Conservation (phyloP, 192 early-diverging fungal species). For the Coemansia sp. region DNA sequence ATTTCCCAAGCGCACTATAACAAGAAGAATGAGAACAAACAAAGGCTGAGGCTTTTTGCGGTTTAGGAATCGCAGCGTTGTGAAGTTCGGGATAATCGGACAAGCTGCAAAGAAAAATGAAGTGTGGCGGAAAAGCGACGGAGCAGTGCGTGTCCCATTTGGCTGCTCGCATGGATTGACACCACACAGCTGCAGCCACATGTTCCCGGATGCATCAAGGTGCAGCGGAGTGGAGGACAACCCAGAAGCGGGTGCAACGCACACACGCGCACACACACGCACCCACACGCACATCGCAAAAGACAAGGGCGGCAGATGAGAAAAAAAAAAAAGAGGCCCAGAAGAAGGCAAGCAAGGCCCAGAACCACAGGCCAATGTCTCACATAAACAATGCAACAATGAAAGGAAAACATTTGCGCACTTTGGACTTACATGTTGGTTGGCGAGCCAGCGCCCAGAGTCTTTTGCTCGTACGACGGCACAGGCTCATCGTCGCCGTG, state of each 20-base stretch:
- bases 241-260: no score
- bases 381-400: not conserved
- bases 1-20: conserved; percentile 25
- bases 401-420: not conserved
- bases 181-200: no score
- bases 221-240: no score
- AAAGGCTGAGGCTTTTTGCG: no score
- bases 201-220: no score
- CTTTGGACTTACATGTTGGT: conserved; percentile 27
- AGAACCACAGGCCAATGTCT: conserved; percentile 2
- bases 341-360: conserved; percentile 1
- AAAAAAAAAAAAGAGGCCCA: not conserved
- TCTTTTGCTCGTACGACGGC: conserved; percentile 23
- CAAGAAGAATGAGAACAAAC: not conserved
- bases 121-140: not conserved
- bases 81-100: not conserved
- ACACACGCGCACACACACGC: no score
- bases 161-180: no score
- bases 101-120: not conserved
- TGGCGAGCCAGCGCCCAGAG: conserved; percentile 13
- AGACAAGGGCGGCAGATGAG: no score
- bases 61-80: no score
- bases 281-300: no score
- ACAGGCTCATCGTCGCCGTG: conserved; percentile 26
- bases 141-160: not conserved